phyloP scores from a whole-genome alignment of 2,329 filamentous ascomycete genomes.

The Epichloe baconii region DNA sequence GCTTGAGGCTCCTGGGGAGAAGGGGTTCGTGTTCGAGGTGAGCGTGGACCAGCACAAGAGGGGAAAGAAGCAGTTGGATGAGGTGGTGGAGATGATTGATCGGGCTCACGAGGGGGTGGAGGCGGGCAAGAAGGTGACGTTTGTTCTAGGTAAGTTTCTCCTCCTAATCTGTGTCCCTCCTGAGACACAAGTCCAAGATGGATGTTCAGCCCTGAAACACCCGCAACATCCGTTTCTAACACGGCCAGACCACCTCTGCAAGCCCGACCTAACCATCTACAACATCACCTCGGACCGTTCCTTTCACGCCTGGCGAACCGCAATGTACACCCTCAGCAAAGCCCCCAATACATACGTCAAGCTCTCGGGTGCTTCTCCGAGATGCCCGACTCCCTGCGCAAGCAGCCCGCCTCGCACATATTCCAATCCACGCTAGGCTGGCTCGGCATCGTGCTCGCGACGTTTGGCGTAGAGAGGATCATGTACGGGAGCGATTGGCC shows the following conservation, averaged over 20 bases:
- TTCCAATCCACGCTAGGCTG: conserved; percentile 55
- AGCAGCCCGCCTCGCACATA: conserved; percentile 38
- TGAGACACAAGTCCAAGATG: too few relatives aligned
- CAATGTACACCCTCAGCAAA: conserved; percentile 54
- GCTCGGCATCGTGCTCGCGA: conserved; percentile 56
- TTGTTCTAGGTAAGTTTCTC: conserved; percentile 54
- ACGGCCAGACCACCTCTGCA: conserved; percentile 68
- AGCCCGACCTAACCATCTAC: conserved; percentile 60
- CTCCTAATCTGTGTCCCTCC: too few relatives aligned
- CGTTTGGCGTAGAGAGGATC: conserved; percentile 58
- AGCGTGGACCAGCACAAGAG: conserved; percentile 71
- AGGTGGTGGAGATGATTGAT: conserved; percentile 57
- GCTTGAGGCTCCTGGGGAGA: conserved; percentile 49
- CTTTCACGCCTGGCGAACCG: conserved; percentile 56
- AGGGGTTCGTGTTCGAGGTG: conserved; percentile 63
- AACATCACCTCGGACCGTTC: conserved; percentile 40
- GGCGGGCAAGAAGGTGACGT: conserved; percentile 45
- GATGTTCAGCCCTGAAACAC: too few relatives aligned
- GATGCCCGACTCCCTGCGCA: conserved; percentile 45
- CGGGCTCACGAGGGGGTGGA: conserved; percentile 48
- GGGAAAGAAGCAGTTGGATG: conserved; percentile 60
- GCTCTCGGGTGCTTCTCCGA: conserved; percentile 75
- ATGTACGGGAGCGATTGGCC: conserved; percentile 96
- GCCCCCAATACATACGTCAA: conserved; percentile 70
- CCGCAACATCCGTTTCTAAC: neutral